Conservation (phyloP, 2,329 filamentous ascomycete genomes). For the Elsinoe ampelina region DNA sequence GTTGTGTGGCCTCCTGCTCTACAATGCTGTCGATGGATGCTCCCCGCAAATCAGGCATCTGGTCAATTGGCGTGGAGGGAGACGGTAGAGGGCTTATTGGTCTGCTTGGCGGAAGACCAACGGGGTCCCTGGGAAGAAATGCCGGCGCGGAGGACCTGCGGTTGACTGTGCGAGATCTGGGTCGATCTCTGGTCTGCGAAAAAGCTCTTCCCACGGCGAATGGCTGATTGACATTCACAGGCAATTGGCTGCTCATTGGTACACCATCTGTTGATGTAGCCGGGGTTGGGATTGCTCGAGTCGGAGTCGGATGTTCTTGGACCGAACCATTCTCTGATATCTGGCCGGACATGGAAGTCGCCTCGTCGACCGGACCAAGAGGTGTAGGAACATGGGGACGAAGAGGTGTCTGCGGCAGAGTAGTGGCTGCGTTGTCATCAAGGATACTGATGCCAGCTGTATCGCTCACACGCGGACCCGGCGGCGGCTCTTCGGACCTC, state of each 20-base stretch:
- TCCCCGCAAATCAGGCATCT: slow-evolving; percentile 4
- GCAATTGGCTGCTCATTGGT: not conserved
- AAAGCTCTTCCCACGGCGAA: not conserved
- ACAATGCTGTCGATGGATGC: not conserved
- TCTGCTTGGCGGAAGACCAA: not conserved
- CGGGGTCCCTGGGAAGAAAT: not conserved
- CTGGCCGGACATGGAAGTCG: not conserved
- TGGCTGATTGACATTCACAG: not conserved
- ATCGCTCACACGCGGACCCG: not conserved
- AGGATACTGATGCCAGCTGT: not conserved
- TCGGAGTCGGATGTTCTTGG: not conserved
- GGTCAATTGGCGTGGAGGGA: not conserved
- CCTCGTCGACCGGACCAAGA: not conserved
- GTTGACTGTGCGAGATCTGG: not conserved
- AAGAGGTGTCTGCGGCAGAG: not conserved
- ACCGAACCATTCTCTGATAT: too few relatives aligned
- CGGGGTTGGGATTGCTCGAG: not conserved
- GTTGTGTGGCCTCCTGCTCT: too few relatives aligned
- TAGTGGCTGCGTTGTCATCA: not conserved
- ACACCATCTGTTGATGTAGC: not conserved
- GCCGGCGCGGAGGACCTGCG: not conserved
- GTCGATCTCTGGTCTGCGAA: not conserved
- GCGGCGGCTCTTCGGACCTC: too few relatives aligned
- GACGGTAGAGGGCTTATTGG: not conserved
- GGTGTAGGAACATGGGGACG: too few relatives aligned